Percentiles rank a stretch among this genome's conserved stretches.
Evolutionary conservation across 164 flowering plant species (phyloP).

Genomic region (Stephania yunnanensis): DNA sequence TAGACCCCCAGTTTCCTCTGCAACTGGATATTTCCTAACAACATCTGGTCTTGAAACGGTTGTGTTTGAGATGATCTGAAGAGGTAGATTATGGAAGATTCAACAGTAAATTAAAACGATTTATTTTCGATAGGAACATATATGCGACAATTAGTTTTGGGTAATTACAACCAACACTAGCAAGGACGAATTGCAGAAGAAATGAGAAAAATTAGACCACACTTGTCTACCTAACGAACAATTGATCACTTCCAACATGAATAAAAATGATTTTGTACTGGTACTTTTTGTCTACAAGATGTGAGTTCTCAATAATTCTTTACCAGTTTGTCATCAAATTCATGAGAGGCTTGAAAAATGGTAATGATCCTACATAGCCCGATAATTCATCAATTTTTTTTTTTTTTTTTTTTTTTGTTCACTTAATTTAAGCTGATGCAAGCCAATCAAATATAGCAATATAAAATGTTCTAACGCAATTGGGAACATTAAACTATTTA

Average conservation of each 20-base stretch:
- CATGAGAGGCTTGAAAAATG: neutral
- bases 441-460: too few relatives aligned
- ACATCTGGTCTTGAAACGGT: conserved; percentile 89
- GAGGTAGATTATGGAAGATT: conserved; percentile 1
- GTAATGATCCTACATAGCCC: neutral
- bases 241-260: neutral
- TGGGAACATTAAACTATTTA: too few relatives aligned
- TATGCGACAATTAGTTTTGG: neutral
- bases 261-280: neutral
- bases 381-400: too few relatives aligned
- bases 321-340: neutral
- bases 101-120: neutral
- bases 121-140: neutral
- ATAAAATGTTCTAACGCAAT: too few relatives aligned
- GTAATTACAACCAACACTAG: too few relatives aligned
- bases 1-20: conserved; percentile 83
- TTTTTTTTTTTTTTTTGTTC: too few relatives aligned
- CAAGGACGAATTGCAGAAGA: too few relatives aligned
- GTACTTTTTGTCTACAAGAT: neutral
- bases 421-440: too few relatives aligned
- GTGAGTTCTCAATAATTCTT: neutral
- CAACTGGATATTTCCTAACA: conserved; percentile 46
- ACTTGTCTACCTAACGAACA: neutral
- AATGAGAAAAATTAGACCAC: neutral
- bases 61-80: conserved; percentile 92